phyloP scores from a whole-genome alignment of 2,329 filamentous ascomycete species.

The Calonectria fujianensis region DNA sequence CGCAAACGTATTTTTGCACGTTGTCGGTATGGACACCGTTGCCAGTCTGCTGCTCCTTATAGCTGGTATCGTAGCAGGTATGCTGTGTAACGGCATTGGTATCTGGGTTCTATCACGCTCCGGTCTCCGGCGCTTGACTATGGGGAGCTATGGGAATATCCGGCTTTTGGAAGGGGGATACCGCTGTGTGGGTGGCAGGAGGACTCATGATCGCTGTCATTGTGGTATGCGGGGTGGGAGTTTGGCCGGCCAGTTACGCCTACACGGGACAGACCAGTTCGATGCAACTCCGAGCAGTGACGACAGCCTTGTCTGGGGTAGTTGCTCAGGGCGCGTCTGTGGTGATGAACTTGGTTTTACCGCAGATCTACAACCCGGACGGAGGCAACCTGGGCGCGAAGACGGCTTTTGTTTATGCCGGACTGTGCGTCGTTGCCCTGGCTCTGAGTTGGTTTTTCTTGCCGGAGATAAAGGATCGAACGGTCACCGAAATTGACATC shows the following conservation, averaged over 20 bases:
- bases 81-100: constrained; percentile 65
- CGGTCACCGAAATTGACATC: constrained; percentile 47
- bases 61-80: constrained; percentile 66
- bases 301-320: constrained; percentile 64
- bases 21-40: constrained; percentile 55
- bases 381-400: constrained; percentile 62
- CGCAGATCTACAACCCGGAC: constrained; percentile 56
- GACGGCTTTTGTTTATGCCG: constrained; percentile 63
- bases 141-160: constrained; percentile 65
- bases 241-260: constrained; percentile 65
- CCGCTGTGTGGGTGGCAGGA: constrained; percentile 34
- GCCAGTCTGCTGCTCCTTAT: constrained; percentile 66
- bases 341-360: constrained; percentile 49
- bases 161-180: constrained; percentile 40
- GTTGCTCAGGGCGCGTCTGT: constrained; percentile 62
- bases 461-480: constrained; percentile 51
- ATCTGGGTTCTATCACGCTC: constrained; percentile 66
- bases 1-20: constrained; percentile 62
- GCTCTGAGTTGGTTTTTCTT: constrained; percentile 50
- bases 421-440: constrained; percentile 47
- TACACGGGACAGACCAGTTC: constrained; percentile 59
- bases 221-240: constrained; percentile 62
- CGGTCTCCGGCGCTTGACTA: constrained; percentile 64
- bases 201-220: constrained; percentile 63
- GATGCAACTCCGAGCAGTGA: constrained; percentile 46